Evolutionary conservation across 495 filamentous ascomycete species (phyloP), one percentile per base, ranked within the genome.

Genomic region (Staphylotrichum longicolle): DNA sequence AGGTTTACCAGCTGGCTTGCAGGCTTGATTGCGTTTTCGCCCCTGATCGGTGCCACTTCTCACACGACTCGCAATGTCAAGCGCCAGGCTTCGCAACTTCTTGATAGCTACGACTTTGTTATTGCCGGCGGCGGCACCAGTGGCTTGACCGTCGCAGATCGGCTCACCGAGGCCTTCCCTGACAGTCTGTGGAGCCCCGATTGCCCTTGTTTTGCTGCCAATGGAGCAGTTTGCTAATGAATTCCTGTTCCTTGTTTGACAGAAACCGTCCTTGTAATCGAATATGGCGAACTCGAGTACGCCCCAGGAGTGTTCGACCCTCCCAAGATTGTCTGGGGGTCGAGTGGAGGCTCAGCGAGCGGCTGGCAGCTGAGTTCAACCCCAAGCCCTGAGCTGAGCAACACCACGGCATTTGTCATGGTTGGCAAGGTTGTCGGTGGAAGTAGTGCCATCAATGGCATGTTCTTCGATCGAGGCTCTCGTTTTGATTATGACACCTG

Each of bases 401-500:
- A 75, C 59, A 63, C 67, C 12, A 68, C 57, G 5, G 66, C 70
- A 3, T 50, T 63, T 0, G 74, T 78, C 15, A 7, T 68, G 1
- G 66, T 63, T 11, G 77, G 77, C 8, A 71, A 73, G 32, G 41
- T 75, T 1, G 68, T 78, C 3, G 77, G 77, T 3, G 77, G 77
- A 7, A 75, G 74, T 59, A 77, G 75, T 1, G 72, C 75, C 15
- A 68, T 79, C 47, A 79, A 79, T 40, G 74, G 70, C 12, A 74
- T 74, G 68, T 69, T 72, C 40, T 73, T 74, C n/a, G 59, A 73
- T 55, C 67, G 71, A 15, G 73, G 69, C 0, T 68, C 71, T 7
- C 50, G 58, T 0, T 69, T 59, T 27, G 79, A 82, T 57, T 80
- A 77, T 51, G 78, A 86, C 61, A 61, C 73, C 2, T 86, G 84